Conservation (phyloP, 83 land plant genomes). For the Picea engelmannii region DNA sequence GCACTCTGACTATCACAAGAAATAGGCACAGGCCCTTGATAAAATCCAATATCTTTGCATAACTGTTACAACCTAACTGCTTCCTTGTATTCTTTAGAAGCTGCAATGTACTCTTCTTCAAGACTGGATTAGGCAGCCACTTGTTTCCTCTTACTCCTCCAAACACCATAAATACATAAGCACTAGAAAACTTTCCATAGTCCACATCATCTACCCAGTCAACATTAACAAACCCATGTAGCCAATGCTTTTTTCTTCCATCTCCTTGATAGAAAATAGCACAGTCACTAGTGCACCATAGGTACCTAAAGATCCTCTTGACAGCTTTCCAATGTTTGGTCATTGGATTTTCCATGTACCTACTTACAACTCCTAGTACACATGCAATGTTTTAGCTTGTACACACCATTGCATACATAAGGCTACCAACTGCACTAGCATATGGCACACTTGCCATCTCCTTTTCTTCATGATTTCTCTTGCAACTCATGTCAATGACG, state of each 20-base stretch:
- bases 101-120: neutral
- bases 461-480: neutral
- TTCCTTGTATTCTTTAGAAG: neutral
- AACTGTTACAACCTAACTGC: neutral
- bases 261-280: neutral
- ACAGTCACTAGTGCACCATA: neutral
- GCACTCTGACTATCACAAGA: no score
- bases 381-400: neutral
- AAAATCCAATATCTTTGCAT: neutral
- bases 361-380: neutral
- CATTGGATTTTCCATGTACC: neutral
- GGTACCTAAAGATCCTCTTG: neutral
- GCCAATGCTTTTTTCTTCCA: neutral
- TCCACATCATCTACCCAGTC: neutral
- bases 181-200: neutral
- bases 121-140: neutral
- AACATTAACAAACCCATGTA: neutral
- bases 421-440: neutral
- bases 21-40: no score
- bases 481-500: neutral
- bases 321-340: neutral
- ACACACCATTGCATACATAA: neutral
- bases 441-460: neutral
- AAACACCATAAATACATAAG: neutral
- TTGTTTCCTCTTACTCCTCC: neutral